These are phyloP conservation scores for Beauveria bassiana DNA, from an alignment of 2,329 filamentous ascomycete species.

Conservation along the genomic window DNA sequence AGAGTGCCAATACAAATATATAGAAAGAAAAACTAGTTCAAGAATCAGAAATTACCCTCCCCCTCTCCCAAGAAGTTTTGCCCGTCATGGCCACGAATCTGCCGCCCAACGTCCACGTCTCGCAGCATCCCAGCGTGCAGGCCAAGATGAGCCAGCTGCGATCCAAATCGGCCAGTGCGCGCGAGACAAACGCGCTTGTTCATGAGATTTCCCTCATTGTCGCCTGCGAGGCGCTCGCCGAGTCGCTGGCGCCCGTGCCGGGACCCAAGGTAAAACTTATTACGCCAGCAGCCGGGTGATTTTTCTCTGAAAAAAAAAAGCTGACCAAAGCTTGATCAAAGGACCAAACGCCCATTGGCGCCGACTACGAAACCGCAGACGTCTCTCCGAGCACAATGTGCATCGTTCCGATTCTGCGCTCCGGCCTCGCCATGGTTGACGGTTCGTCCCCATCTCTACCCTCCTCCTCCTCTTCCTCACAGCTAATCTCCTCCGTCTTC, in stretches of 20 bases:
- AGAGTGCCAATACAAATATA: too few species aligned
- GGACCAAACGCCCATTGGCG: slow-evolving; percentile 73
- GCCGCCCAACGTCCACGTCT: slow-evolving; percentile 65
- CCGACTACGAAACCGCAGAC: slow-evolving; percentile 59
- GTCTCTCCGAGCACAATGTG: slow-evolving; percentile 62
- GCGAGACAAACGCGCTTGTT: slow-evolving; percentile 73
- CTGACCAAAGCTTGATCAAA: slow-evolving; percentile 25
- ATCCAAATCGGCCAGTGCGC: slow-evolving; percentile 58
- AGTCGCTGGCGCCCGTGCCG: slow-evolving; percentile 47
- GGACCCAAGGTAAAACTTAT: slow-evolving; percentile 53
- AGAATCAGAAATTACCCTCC: too few species aligned
- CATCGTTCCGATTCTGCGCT: slow-evolving; percentile 86
- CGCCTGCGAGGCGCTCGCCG: slow-evolving; percentile 69
- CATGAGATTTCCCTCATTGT: slow-evolving; percentile 82
- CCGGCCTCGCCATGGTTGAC: slow-evolving; percentile 85
- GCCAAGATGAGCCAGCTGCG: slow-evolving; percentile 88
- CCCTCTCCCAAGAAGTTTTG: too few species aligned
- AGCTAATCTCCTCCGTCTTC: background rate
- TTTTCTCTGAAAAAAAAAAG: background rate
- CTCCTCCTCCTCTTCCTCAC: background rate
- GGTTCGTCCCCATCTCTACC: slow-evolving; percentile 36
- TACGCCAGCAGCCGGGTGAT: background rate
- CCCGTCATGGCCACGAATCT: slow-evolving; percentile 21
- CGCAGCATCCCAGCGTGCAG: slow-evolving; percentile 73
- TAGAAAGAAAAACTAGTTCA: too few species aligned